These are phyloP conservation scores for Penicillium sp. DNA, from an alignment of 2,329 filamentous ascomycete genomes.

Conservation along the genomic window DNA sequence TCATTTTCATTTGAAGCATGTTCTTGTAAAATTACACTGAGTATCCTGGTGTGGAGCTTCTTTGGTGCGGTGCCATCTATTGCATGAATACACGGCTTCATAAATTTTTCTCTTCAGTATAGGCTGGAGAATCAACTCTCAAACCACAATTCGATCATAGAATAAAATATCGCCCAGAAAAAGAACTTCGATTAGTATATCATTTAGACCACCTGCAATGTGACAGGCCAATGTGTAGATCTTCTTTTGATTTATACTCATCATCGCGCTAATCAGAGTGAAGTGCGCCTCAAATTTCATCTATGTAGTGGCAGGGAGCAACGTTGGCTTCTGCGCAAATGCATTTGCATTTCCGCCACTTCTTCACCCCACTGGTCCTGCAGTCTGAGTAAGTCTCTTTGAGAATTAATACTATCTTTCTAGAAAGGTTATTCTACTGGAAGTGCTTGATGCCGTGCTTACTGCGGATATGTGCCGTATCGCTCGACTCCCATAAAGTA, in stretches of 20 bases:
- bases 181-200: too few relatives aligned
- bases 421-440: background rate
- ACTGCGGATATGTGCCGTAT: constrained; percentile 8
- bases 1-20: background rate
- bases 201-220: too few relatives aligned
- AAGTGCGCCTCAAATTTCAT: constrained; percentile 8
- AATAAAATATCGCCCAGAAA: too few relatives aligned
- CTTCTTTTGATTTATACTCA: background rate
- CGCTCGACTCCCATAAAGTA: background rate
- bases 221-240: constrained; percentile 3
- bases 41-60: too few relatives aligned
- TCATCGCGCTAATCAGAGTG: background rate
- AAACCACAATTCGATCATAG: too few relatives aligned
- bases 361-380: constrained; percentile 1
- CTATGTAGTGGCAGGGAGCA: constrained; percentile 2
- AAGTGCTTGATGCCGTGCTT: constrained; percentile 8
- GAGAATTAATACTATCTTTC: background rate
- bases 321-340: constrained; percentile 2
- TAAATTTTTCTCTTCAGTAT: too few relatives aligned
- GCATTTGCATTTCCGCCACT: constrained; percentile 6
- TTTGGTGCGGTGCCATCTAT: too few relatives aligned
- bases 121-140: too few relatives aligned
- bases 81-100: too few relatives aligned
- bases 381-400: constrained; percentile 8
- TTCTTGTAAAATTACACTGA: too few relatives aligned